Conservation (phyloP, 129 eudicot species). For the Apium graveolens region DNA sequence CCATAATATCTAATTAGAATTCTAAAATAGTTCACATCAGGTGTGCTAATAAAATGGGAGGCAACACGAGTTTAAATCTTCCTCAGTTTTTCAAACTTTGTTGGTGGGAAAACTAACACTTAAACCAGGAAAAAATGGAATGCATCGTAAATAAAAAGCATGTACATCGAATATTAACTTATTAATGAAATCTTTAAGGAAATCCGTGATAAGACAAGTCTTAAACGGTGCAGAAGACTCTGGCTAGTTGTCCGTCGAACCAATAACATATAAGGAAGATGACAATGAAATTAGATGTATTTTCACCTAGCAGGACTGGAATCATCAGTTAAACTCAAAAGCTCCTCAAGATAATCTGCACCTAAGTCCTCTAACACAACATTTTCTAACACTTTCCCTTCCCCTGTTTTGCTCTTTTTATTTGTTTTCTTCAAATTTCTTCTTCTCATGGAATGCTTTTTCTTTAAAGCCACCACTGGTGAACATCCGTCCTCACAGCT, state of each 20-base stretch:
- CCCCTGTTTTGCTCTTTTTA: constrained; percentile 14
- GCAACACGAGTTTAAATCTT: neutral
- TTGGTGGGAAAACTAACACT: too few species aligned
- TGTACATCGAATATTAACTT: neutral
- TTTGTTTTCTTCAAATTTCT: constrained; percentile 24
- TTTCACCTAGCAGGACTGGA: constrained; percentile 15
- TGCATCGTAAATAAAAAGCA: neutral
- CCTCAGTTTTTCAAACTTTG: neutral
- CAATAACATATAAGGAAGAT: neutral
- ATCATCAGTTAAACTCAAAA: constrained; percentile 40
- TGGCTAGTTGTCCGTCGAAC: neutral
- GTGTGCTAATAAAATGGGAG: neutral
- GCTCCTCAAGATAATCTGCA: constrained; percentile 58
- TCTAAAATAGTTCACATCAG: neutral
- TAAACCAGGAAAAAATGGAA: too few species aligned
- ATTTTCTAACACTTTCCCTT: constrained; percentile 29
- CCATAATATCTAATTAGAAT: neutral
- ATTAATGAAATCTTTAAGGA: too few species aligned
- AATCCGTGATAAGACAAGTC: too few species aligned
- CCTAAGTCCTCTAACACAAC: constrained; percentile 73
- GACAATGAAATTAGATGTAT: neutral
- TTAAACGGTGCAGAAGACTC: neutral
- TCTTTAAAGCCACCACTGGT: constrained; percentile 59
- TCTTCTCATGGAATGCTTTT: constrained; percentile 46
- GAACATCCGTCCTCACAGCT: constrained; percentile 40